A percentile compares a stretch with the other conserved stretches of the same genome.
These are phyloP conservation scores for Paramecium biaurelia DNA, from an alignment of 73 alveolate genomes.

Conservation along the genomic window DNA sequence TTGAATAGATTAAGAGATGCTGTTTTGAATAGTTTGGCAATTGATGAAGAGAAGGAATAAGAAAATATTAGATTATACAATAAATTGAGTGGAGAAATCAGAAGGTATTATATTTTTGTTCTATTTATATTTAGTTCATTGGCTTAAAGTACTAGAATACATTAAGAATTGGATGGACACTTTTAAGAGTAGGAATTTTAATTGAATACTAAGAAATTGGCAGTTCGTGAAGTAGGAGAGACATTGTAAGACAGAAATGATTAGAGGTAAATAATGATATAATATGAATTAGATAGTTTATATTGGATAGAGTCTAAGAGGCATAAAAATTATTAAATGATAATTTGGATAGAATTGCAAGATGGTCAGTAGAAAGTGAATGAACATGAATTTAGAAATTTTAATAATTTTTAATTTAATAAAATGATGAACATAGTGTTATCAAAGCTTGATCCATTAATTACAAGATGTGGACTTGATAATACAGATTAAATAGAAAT, in stretches of 20 bases:
- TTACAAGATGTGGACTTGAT: background rate
- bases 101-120: background rate
- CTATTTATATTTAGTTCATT: background rate
- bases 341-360: slow-evolving; percentile 19
- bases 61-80: slow-evolving; percentile 27
- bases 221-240: background rate
- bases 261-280: background rate
- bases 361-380: slow-evolving; percentile 35
- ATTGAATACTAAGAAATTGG: background rate
- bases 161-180: background rate
- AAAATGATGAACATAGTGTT: background rate
- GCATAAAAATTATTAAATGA: slow-evolving; percentile 18
- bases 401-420: background rate
- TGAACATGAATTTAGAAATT: background rate
- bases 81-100: background rate
- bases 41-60: slow-evolving; percentile 44
- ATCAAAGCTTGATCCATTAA: background rate
- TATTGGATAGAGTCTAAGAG: background rate
- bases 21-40: background rate
- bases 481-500: background rate
- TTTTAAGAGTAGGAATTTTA: background rate
- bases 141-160: background rate
- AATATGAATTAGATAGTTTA: background rate
- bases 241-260: slow-evolving; percentile 22
- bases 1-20: slow-evolving; percentile 1